Conservation (phyloP, 768 basidiomycete genomes). For the Rhodosporidiobolus odoratus region DNA sequence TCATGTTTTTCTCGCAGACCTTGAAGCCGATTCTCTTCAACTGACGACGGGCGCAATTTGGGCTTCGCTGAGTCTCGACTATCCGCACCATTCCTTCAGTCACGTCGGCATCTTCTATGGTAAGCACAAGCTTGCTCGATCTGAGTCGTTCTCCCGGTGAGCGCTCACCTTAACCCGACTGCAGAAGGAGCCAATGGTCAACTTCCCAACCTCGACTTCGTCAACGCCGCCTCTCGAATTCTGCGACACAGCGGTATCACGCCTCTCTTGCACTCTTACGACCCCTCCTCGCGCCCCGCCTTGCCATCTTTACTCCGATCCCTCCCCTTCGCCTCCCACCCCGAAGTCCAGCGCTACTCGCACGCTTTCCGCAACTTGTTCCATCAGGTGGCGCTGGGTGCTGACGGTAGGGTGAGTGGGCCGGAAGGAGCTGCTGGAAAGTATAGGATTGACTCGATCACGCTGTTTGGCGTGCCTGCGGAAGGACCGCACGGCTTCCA, state of each 20-base stretch:
- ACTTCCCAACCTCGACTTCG: conserved; percentile 72
- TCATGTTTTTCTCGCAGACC: conserved; percentile 51
- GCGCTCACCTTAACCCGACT: background rate
- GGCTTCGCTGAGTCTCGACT: conserved; percentile 91
- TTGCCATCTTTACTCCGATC: background rate
- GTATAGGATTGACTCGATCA: conserved; percentile 90
- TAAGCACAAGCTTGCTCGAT: conserved; percentile 46
- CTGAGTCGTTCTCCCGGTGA: background rate
- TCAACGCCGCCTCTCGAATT: conserved; percentile 66
- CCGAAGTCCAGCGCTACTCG: background rate
- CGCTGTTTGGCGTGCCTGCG: conserved; percentile 79
- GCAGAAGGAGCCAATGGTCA: conserved; percentile 88
- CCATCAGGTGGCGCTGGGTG: conserved; percentile 68
- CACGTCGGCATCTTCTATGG: conserved; percentile 94
- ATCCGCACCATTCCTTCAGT: conserved; percentile 92
- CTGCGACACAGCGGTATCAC: too few relatives aligned
- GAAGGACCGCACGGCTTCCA: conserved; percentile 92
- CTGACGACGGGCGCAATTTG: conserved; percentile 82
- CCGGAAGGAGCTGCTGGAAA: conserved; percentile 88
- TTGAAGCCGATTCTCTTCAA: conserved; percentile 60
- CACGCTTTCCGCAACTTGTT: conserved; percentile 53
- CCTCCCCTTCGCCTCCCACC: background rate
- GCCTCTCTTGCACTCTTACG: background rate
- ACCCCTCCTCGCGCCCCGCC: conserved; percentile 47
- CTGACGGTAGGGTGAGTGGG: conserved; percentile 73